Base-by-base conservation (phyloP, 2,329 filamentous ascomycete species). In the Periglandula ipomoeae region DNA sequence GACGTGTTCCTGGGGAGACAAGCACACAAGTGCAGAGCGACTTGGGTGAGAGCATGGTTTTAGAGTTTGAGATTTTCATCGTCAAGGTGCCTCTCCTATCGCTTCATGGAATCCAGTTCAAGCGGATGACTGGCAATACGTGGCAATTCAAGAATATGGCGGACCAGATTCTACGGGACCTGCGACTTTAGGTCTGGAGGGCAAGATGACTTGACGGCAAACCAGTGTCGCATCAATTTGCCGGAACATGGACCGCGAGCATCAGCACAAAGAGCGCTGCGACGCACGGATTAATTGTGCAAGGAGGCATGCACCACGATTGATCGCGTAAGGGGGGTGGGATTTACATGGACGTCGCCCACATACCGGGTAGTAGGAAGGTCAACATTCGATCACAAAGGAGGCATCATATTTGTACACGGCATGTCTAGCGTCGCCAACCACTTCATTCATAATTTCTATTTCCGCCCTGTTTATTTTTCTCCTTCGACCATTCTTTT, bases 61-160 rank as follows among this genome's bases (percentile, higher is more conserved):
- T 97, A 46, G 83, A 87, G 55, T 98, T 97, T 62, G 93, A 98
- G 64, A 95, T 97, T 54, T 83, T 96, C 57, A 93, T 98, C 57
- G 93, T 98, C 64, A 98, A 98, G 70, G 89, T 98, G 23, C 93
- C 93, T 11, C 72, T 98, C 46, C 81, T 98, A 52, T 89, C 86
- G 38, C 70, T 98, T 50, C 91, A 98, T 62, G 93, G 93, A 44
- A 90, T 98, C 53, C 93, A 97, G 65, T 98, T 98, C 73, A 98
- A 98, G 76, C 89, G 93, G 63, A 84, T 97, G 57, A 81, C 87
- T 50, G 91, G 93, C 32, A 91, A 94, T 51, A 97, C 93, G 50
- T 97, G 91, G 90, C 90, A 96, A 67, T 98, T 95, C 71, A 95
- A 96, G 73, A 91, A 88, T 61, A 94, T 97, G 89, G 93, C 93